Evolutionary conservation across 2,329 filamentous ascomycete species (phyloP), one percentile per base, ranked within the genome.

Genomic region (Aspergillus sp.): DNA sequence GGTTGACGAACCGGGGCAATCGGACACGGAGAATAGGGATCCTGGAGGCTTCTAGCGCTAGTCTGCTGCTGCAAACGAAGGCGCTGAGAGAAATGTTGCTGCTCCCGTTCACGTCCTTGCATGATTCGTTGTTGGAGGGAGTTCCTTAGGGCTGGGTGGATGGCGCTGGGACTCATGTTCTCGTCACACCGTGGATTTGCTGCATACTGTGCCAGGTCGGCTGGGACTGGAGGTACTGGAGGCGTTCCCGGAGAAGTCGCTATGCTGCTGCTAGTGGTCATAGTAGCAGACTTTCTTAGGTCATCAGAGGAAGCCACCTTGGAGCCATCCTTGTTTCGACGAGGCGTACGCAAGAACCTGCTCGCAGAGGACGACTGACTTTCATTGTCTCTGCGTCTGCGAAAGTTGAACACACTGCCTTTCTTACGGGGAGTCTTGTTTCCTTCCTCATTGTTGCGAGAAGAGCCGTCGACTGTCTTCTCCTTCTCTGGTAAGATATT

Each of bases 371-470:
- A 44, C 19, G 43, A 34, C 32, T 43, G 42, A 32, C 29, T 45
- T 9, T 52, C 48, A 41, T 32, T 40, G 30, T 52, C 44, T n/a
- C 46, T 50, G 6, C 44, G 48, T 19, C 50, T 52, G 27, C 53
- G 56, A 12, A 57, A 46, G 19, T 48, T 41, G 28, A 57, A 58
- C 26, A 35, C 43, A 41, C 51, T 52, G 42, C 51, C 52, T 48
- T 48, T 52, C 52, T 42, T 56, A 49, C 10, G 44, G 39, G 45
- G 44, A 9, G 41, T 49, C 10, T 39, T 39, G 3, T 19, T 39
- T 9, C 36, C 36, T 8, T 39, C 36, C 27, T 39, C 36, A 10
- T 26, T 19, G 19, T 19, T 39, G 12, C 12, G 36, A 28, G 12
- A 7, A 28, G 36, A 26, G 12, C 6, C 2, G 7, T 8, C 9